These are phyloP conservation scores for Hygrophila difformis DNA, from an alignment of 257 asterid genomes.

Conservation along the genomic window DNA sequence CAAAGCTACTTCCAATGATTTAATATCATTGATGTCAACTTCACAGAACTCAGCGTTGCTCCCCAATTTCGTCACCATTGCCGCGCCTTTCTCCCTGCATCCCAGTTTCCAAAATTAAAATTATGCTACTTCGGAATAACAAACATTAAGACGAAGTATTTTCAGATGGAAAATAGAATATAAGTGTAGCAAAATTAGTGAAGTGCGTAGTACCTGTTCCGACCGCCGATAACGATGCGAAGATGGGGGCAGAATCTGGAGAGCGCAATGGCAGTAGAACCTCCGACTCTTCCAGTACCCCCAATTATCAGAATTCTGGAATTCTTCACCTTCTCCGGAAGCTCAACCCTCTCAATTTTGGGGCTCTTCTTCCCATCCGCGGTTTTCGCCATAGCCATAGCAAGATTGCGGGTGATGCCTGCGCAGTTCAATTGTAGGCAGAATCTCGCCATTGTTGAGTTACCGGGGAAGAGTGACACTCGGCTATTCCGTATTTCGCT, in stretches of 20 bases:
- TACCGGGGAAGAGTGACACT: no score
- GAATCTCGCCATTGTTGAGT: constrained; percentile 32
- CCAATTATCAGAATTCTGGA: constrained; percentile 69
- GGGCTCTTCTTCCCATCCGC: constrained; percentile 15
- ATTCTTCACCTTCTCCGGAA: constrained; percentile 38
- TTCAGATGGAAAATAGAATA: background rate
- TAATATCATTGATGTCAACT: constrained; percentile 52
- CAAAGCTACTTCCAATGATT: constrained; percentile 47
- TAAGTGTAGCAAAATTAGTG: background rate
- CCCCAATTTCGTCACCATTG: constrained; percentile 60
- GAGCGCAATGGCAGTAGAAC: constrained; percentile 83
- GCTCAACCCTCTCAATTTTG: constrained; percentile 28
- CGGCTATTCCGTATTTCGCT: no score
- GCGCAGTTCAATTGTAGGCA: constrained; percentile 37
- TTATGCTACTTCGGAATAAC: background rate
- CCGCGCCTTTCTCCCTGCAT: constrained; percentile 82
- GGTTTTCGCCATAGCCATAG: constrained; percentile 23
- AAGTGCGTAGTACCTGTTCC: constrained; percentile 47
- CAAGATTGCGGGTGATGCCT: constrained; percentile 18
- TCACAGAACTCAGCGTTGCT: constrained; percentile 48
- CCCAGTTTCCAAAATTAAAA: background rate
- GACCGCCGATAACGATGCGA: constrained; percentile 61
- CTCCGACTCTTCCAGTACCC: constrained; percentile 99
- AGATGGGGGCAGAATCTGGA: constrained; percentile 64
- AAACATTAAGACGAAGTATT: no score